Conservation (phyloP, 169 alveolate genomes). For the Eimeria acervulina region DNA sequence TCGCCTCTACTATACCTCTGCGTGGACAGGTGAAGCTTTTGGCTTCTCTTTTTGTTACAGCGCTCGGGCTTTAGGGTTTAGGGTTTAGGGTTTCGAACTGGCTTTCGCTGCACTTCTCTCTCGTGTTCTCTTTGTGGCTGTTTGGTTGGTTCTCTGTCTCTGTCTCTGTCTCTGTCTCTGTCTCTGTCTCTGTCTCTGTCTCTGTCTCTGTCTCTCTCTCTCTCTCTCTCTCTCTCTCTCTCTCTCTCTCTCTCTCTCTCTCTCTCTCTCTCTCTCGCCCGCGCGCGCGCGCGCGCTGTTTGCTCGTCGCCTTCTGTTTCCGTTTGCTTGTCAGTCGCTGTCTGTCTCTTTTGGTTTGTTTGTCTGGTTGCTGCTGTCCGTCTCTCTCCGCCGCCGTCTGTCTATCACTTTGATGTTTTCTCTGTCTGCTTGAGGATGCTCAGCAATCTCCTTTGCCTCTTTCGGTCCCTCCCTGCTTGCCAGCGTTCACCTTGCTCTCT, state of each 20-base stretch:
- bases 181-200: not conserved
- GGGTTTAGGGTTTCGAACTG: not conserved
- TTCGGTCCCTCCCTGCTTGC: not conserved
- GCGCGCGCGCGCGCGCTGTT: too few relatives aligned
- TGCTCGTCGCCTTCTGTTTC: too few relatives aligned
- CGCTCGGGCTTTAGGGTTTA: not conserved
- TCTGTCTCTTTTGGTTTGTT: not conserved
- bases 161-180: not conserved
- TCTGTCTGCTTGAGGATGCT: not conserved
- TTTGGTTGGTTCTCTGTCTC: not conserved
- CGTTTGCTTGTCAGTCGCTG: not conserved
- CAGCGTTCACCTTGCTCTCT: not conserved
- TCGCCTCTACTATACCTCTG: slow-evolving; percentile 32
- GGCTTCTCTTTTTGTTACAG: not conserved
- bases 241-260: too few relatives aligned
- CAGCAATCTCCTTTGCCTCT: not conserved
- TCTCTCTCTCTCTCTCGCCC: too few relatives aligned
- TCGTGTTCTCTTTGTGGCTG: not conserved
- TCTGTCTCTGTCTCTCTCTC: not conserved
- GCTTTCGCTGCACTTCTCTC: not conserved
- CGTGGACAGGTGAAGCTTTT: slow-evolving; percentile 79
- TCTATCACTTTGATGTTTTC: not conserved
- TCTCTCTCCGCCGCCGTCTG: not conserved
- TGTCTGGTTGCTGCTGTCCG: not conserved
- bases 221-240: too few relatives aligned